phyloP scores from a whole-genome alignment of 2,329 filamentous ascomycete genomes.

The Pseudogymnoascus sp. region DNA sequence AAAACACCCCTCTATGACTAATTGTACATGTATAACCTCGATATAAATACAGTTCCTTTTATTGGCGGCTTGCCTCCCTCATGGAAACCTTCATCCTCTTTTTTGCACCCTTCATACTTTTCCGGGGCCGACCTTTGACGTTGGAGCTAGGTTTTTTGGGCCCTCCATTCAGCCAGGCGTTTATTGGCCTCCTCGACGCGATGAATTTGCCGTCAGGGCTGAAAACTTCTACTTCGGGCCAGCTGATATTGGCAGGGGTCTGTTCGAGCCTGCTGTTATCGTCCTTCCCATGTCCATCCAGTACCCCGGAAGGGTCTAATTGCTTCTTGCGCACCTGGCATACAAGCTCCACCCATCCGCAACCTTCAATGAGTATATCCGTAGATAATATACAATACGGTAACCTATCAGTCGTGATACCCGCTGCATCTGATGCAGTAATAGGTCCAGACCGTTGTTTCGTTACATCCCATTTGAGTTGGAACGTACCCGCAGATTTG shows the following conservation, averaged over 20 bases:
- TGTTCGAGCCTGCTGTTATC: constrained; percentile 13
- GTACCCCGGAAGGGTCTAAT: constrained; percentile 27
- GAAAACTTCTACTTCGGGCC: constrained; percentile 76
- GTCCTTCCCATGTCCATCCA: constrained; percentile 10
- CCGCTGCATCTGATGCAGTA: constrained; percentile 53
- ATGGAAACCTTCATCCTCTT: constrained; percentile 26
- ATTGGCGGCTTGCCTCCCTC: background rate
- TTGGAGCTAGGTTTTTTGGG: constrained; percentile 47
- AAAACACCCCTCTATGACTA: background rate
- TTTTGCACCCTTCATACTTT: constrained; percentile 59
- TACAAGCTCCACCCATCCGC: constrained; percentile 85
- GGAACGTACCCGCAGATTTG: constrained; percentile 63
- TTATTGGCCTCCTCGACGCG: constrained; percentile 57
- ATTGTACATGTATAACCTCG: background rate
- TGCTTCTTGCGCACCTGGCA: constrained; percentile 65
- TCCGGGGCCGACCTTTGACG: constrained; percentile 50
- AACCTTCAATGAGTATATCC: constrained; percentile 84
- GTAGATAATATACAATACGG: constrained; percentile 73
- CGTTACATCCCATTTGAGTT: constrained; percentile 76
- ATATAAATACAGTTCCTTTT: background rate
- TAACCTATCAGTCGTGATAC: constrained; percentile 56
- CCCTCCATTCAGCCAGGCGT: constrained; percentile 54
- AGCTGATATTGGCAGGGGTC: constrained; percentile 31
- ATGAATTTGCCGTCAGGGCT: constrained; percentile 78
- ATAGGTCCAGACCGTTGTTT: constrained; percentile 66